A percentile compares a stretch with the other conserved stretches of the same genome.
These are phyloP conservation scores for Musa itinerans DNA, from an alignment of 176 grass and related monocot genomes.

Conservation along the genomic window DNA sequence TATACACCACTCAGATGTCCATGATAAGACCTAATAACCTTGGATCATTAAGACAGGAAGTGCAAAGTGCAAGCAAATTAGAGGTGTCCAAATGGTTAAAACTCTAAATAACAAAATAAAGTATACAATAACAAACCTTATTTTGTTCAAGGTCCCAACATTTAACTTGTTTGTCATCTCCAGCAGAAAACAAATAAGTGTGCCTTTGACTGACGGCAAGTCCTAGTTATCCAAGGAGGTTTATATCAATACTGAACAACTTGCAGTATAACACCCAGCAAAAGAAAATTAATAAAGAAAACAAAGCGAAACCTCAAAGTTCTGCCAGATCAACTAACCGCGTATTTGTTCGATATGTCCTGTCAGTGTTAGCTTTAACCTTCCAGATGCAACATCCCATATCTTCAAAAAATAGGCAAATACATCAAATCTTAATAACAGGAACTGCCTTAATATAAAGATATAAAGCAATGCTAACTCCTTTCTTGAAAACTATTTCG, in stretches of 20 bases:
- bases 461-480: background rate
- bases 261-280: slow-evolving; percentile 6
- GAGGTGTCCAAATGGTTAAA: background rate
- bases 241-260: slow-evolving; percentile 12
- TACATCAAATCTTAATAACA: background rate
- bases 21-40: slow-evolving; percentile 98
- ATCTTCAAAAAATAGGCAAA: slow-evolving; percentile 53
- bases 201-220: slow-evolving; percentile 89
- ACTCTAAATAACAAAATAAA: background rate
- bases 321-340: slow-evolving; percentile 36
- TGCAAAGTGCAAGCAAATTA: background rate
- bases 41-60: slow-evolving; percentile 13
- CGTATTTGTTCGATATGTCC: slow-evolving; percentile 95
- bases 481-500: background rate
- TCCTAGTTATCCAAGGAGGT: slow-evolving; percentile 40
- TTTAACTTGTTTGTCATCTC: slow-evolving; percentile 99
- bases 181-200: slow-evolving; percentile 98
- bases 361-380: slow-evolving; percentile 90
- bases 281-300: slow-evolving; percentile 1
- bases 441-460: background rate
- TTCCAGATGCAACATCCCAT: slow-evolving; percentile 95
- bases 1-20: slow-evolving; percentile 98
- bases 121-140: slow-evolving; percentile 40
- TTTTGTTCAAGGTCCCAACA: slow-evolving; percentile 99
- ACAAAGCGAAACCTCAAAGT: background rate